Evolutionary conservation across 2,329 filamentous ascomycete genomes (phyloP).

Genomic region (Cryphonectria japonica): DNA sequence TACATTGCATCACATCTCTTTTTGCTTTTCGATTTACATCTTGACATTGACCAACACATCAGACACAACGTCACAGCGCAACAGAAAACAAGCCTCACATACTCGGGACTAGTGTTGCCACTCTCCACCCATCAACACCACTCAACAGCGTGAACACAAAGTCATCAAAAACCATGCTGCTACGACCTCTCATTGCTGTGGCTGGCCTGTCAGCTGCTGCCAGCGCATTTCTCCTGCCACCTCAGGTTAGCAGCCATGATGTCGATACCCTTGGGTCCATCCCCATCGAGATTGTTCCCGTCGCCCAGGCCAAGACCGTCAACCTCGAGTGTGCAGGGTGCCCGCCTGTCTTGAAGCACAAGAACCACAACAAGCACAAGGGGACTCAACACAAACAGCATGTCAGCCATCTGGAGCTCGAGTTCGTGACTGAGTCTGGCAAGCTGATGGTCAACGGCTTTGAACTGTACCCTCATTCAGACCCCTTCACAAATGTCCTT

Average conservation of each 20-base stretch:
- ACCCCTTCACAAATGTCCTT: conserved; percentile 49
- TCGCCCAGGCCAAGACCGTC: conserved; percentile 45
- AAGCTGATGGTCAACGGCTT: conserved; percentile 62
- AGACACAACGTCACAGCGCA: not conserved
- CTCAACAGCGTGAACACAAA: not conserved
- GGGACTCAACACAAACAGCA: conserved; percentile 32
- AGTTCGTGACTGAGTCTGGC: conserved; percentile 56
- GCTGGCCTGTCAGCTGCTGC: conserved; percentile 42
- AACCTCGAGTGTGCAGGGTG: conserved; percentile 60
- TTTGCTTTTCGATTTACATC: not conserved
- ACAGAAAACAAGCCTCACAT: not conserved
- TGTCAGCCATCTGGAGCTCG: conserved; percentile 52
- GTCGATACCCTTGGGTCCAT: conserved; percentile 47
- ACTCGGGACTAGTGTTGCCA: not conserved
- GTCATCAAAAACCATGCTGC: conserved; percentile 35
- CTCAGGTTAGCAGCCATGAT: conserved; percentile 50
- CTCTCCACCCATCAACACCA: conserved; percentile 4
- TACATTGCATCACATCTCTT: not conserved
- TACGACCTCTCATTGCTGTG: conserved; percentile 51
- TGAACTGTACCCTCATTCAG: conserved; percentile 60
- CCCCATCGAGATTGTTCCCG: conserved; percentile 41
- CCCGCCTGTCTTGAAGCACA: conserved; percentile 42
- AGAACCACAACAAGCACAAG: conserved; percentile 34
- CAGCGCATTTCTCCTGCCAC: conserved; percentile 58
- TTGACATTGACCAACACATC: not conserved